Evolutionary conservation across 192 early-diverging fungal genomes (phyloP).

Genomic region (Coemansia sp.): DNA sequence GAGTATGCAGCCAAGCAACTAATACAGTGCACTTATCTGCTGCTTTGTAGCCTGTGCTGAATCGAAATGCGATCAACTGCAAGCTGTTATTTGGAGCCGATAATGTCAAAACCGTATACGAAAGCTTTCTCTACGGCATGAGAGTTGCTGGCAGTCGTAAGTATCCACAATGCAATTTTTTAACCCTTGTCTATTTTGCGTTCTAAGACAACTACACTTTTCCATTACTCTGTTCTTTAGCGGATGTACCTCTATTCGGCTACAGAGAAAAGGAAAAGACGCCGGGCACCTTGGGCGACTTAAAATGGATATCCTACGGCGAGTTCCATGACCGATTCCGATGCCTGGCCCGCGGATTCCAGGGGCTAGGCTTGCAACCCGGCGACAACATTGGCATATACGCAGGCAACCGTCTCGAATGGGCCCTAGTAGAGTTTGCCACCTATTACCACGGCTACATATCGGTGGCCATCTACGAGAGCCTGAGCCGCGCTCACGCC

Average conservation of each 20-base stretch:
- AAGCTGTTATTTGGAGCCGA: constrained; percentile 60
- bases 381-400: constrained; percentile 58
- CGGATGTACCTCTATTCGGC: constrained; percentile 34
- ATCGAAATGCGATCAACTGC: constrained; percentile 39
- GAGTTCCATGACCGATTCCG: constrained; percentile 56
- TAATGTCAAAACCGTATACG: constrained; percentile 65
- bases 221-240: constrained; percentile 12
- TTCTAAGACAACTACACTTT: background rate
- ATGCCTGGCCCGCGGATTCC: constrained; percentile 40
- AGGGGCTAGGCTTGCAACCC: constrained; percentile 42
- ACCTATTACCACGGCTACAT: constrained; percentile 55
- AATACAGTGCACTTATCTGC: background rate
- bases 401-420: constrained; percentile 61
- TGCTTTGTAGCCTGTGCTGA: constrained; percentile 43
- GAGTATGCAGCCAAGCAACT: background rate
- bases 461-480: constrained; percentile 90
- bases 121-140: constrained; percentile 74
- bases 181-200: background rate
- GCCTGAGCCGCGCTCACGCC: constrained; percentile 72
- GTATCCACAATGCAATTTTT: constrained; percentile 4
- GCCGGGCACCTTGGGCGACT: background rate
- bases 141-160: constrained; percentile 61
- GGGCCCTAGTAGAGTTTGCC: constrained; percentile 51
- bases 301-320: constrained; percentile 67
- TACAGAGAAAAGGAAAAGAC: constrained; percentile 21